phyloP scores from a whole-genome alignment of 2,329 filamentous ascomycete species.

The Stagonosporopsis chrysanthemi region DNA sequence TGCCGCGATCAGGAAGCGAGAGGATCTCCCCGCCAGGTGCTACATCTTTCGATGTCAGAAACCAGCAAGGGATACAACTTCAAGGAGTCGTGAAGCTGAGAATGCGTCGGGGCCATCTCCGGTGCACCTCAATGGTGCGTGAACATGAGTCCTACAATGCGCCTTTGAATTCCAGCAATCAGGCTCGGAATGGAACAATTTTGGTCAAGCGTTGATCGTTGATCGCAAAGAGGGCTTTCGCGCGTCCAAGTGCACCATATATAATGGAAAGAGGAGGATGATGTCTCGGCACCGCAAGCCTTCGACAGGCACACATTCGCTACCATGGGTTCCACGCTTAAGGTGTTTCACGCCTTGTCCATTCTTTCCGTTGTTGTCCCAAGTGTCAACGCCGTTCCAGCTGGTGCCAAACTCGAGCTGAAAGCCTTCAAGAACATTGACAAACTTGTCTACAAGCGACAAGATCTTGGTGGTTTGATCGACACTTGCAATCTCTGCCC shows the following conservation, averaged over 20 bases:
- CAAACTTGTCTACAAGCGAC: slow-evolving; percentile 19
- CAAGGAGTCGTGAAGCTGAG: background rate
- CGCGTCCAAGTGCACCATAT: slow-evolving; percentile 1
- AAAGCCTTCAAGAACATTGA: slow-evolving; percentile 15
- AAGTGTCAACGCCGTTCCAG: slow-evolving; percentile 12
- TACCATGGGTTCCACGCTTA: slow-evolving; percentile 20
- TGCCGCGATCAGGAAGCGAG: slow-evolving; percentile 1
- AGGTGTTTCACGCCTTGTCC: slow-evolving; percentile 20
- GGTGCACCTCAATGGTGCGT: background rate
- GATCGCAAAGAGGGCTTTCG: background rate
- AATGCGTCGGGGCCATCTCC: slow-evolving; percentile 10
- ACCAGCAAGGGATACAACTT: slow-evolving; percentile 5
- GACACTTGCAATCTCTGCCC: slow-evolving; percentile 25
- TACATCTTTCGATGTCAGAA: slow-evolving; percentile 5
- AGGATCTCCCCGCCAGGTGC: slow-evolving; percentile 9
- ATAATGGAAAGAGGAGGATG: slow-evolving; percentile 16
- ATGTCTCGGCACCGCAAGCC: slow-evolving; percentile 18
- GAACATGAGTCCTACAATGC: background rate
- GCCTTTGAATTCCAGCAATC: slow-evolving; percentile 10
- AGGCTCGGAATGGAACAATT: slow-evolving; percentile 11
- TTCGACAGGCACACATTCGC: slow-evolving; percentile 17
- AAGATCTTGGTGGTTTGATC: slow-evolving; percentile 8
- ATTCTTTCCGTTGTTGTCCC: slow-evolving; percentile 16
- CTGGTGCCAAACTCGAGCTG: slow-evolving; percentile 16
- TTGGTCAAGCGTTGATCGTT: slow-evolving; percentile 1